These are phyloP conservation scores for Colletotrichum filicis DNA, from an alignment of 2,329 filamentous ascomycete genomes.

Conservation along the genomic window DNA sequence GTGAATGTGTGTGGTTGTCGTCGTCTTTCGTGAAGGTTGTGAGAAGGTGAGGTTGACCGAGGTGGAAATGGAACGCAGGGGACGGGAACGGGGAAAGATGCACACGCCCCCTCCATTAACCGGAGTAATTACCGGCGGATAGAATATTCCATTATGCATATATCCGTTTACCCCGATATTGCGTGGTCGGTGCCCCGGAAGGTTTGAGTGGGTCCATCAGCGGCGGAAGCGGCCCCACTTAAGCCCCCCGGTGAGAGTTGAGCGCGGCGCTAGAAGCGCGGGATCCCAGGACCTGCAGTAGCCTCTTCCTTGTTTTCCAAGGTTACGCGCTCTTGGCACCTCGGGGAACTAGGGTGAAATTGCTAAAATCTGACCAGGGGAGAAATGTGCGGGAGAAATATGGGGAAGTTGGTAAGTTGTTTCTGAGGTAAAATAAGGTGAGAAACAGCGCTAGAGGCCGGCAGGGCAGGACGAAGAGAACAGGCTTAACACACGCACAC, in stretches of 20 bases:
- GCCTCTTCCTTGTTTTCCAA: slow-evolving; percentile 24
- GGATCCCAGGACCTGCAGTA: slow-evolving; percentile 36
- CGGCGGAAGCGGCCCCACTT: slow-evolving; percentile 26
- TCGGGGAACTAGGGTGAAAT: not conserved
- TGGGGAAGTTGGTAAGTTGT: not conserved
- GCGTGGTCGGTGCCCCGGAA: not conserved
- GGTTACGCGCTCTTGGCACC: slow-evolving; percentile 27
- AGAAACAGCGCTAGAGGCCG: not conserved
- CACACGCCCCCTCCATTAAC: slow-evolving; percentile 10
- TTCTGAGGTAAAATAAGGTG: not conserved
- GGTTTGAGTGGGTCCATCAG: not conserved
- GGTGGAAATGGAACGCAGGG: not conserved
- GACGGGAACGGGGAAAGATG: not conserved
- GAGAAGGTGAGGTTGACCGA: slow-evolving; percentile 3
- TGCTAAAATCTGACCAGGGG: slow-evolving; percentile 4
- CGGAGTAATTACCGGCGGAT: slow-evolving; percentile 8
- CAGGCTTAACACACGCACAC: not conserved
- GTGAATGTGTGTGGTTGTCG: not conserved
- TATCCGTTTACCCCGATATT: slow-evolving; percentile 12
- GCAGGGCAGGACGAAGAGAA: not conserved
- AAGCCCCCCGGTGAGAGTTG: not conserved
- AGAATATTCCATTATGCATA: not conserved
- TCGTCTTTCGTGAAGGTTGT: not conserved
- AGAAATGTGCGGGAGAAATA: not conserved
- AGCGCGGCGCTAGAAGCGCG: slow-evolving; percentile 21